Evolutionary conservation across 1,284 basidiomycete species (phyloP), one percentile per base, ranked within the genome.

Genomic region (Ustilago hordei): DNA sequence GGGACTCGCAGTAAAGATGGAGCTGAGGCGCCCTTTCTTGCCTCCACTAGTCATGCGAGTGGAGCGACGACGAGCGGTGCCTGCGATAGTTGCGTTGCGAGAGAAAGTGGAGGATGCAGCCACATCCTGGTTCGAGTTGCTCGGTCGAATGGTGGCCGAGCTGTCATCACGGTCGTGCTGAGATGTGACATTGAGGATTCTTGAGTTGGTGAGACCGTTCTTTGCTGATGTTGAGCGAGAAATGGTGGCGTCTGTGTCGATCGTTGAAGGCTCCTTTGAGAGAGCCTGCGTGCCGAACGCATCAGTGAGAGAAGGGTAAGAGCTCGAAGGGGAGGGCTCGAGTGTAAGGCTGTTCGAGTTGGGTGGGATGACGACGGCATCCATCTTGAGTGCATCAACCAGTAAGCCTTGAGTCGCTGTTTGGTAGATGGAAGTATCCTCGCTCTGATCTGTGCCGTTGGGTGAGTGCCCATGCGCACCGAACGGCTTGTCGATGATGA

Each of bases 311-410:
- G 31, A 36, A 6, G 58, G 55, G 8, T 58, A 38, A 19, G 62
- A 64, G 36, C 55, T 36, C 5, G 68, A 70, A 61, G 59, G 43
- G 1, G 64, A 63, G 1, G 57, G 43, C 19, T 41, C 47, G 31
- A 63, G 32, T 1, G 62, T 61, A 11, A 41, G 43, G 8, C 28
- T 19, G 31, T 60, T 39, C 11, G 48, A 57, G n/a, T 9, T 38
- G 7, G 73, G 73, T 2, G 68, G 68, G 5, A 69, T 61, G 55
- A 75, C 68, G 9, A 71, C 60, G 4, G 73, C 73, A 23, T 75
- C 73, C 73, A 75, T 75, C 61, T 65, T 75, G 64, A 75, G 73
- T 17, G 73, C 68, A 36, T 75, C 73, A n/a, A 64, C 64, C 9
- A 75, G 61, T 19, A 70, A 35, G 13, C 58, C 54, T 34, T 70